These are phyloP conservation scores for Coemansia sp. DNA, from an alignment of 192 early-diverging fungal species.

Conservation along the genomic window DNA sequence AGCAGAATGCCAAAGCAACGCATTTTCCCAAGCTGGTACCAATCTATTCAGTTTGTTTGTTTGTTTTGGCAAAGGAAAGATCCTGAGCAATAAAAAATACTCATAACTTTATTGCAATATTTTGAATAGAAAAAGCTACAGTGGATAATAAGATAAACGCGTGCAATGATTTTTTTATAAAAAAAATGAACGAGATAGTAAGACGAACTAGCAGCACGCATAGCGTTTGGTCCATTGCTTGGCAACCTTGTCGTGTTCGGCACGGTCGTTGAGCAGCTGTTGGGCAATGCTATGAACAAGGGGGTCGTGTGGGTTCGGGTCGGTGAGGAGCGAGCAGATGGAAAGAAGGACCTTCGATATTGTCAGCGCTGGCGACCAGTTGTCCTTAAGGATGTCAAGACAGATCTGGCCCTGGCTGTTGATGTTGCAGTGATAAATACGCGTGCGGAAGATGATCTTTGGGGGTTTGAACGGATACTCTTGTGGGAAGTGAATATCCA, in stretches of 20 bases:
- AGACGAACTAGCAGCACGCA: conserved; percentile 40
- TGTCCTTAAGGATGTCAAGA: conserved; percentile 94
- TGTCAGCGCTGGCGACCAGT: conserved; percentile 95
- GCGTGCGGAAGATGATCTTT: conserved; percentile 89
- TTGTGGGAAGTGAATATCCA: conserved; percentile 82
- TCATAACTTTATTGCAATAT: no score
- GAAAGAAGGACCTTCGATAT: conserved; percentile 96
- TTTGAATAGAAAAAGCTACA: neutral
- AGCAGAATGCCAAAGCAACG: no score
- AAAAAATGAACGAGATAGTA: neutral
- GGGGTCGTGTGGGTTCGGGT: conserved; percentile 94
- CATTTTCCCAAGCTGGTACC: no score
- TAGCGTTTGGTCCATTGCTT: conserved; percentile 93
- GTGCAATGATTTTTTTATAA: neutral
- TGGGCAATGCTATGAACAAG: conserved; percentile 88
- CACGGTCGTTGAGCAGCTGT: conserved; percentile 80
- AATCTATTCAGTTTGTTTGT: neutral
- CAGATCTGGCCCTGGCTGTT: conserved; percentile 89
- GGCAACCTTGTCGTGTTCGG: conserved; percentile 85
- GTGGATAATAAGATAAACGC: neutral
- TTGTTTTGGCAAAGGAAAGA: neutral
- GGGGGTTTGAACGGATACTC: conserved; percentile 97
- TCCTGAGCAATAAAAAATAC: no score
- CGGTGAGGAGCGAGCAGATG: conserved; percentile 89
- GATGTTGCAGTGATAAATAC: conserved; percentile 98